phyloP scores from a whole-genome alignment of 305 asterid species.

The Coffea humblotiana region DNA sequence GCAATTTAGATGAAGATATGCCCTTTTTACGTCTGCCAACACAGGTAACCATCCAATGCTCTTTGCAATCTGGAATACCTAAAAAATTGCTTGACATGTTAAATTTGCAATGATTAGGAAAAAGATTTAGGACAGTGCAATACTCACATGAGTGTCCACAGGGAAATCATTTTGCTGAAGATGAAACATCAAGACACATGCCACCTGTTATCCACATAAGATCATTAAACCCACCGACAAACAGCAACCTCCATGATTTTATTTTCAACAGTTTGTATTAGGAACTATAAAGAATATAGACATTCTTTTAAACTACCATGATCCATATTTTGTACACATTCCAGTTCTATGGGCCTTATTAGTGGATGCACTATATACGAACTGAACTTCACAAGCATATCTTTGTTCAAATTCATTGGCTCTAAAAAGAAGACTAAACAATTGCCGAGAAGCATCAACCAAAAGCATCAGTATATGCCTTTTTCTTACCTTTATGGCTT shows the following conservation, averaged over 20 bases:
- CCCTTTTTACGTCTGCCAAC: constrained; percentile 54
- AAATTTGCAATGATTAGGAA: constrained; percentile 6
- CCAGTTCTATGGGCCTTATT: not conserved
- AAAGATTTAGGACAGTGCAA: not conserved
- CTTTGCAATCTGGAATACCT: constrained; percentile 83
- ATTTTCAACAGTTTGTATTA: not conserved
- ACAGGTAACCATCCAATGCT: constrained; percentile 74
- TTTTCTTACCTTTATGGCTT: not conserved
- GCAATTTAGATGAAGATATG: constrained; percentile 73
- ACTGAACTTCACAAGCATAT: too few relatives aligned
- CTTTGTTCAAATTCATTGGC: too few relatives aligned
- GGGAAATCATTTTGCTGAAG: constrained; percentile 87
- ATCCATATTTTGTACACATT: not conserved
- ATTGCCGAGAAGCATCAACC: not conserved
- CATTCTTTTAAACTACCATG: not conserved
- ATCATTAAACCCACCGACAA: constrained; percentile 17
- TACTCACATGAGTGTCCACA: constrained; percentile 86
- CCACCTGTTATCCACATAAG: constrained; percentile 56
- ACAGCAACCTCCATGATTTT: not conserved
- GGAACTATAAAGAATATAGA: not conserved
- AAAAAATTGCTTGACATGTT: constrained; percentile 21
- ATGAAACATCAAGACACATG: constrained; percentile 86
- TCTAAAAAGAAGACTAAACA: not conserved
- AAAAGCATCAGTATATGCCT: not conserved
- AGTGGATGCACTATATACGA: not conserved